Evolutionary conservation across 441 rosid genomes (phyloP), one percentile per base, ranked within the genome.

Genomic region (Erodium trifolium): DNA sequence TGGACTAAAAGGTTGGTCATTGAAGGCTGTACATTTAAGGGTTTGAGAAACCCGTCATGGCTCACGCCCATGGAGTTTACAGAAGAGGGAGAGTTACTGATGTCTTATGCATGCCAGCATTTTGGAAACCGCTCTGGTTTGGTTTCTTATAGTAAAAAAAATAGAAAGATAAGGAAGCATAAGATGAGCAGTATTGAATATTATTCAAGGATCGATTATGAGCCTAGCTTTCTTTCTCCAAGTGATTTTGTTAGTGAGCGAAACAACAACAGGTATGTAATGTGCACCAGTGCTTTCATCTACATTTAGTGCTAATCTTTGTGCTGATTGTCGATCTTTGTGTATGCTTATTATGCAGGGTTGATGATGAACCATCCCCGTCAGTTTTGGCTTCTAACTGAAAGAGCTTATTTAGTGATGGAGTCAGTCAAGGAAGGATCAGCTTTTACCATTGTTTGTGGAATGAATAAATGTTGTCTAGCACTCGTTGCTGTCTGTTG

Each of bases 281-380:
- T 1, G 13, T n/a, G 4, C 59, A 14, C n/a, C 5, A n/a, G 13
- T 51, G 5, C n/a, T 51, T 13, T 51, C 16, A 51, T 51, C 6
- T 4, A 5, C 5, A 12, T 16, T n/a, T 13, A 4, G n/a, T 23
- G 27, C 27, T 23, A 0, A 23, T 13, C 17, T 51, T 11, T 14
- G 59, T n/a, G 59, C 59, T 51, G 59, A 51, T 51, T 51, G 16
- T 16, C n/a, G 14, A 14, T 51, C 14, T 14, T 5, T 51, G 17
- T 51, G 59, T 51, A 6, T 51, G 59, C 17, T 14, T 51, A 51
- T 51, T 51, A 51, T 51, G 59, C 59, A 51, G 59, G 59, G 59
- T 13, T 13, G 59, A 11, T 51, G 59, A 5, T n/a, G 59, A 51
- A n/a, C 59, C 59, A n/a, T 51, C 59, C 59, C 5, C 13, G 59